These are phyloP conservation scores for Flaveria ramosissima DNA, from an alignment of 129 eudicot genomes.

Conservation along the genomic window DNA sequence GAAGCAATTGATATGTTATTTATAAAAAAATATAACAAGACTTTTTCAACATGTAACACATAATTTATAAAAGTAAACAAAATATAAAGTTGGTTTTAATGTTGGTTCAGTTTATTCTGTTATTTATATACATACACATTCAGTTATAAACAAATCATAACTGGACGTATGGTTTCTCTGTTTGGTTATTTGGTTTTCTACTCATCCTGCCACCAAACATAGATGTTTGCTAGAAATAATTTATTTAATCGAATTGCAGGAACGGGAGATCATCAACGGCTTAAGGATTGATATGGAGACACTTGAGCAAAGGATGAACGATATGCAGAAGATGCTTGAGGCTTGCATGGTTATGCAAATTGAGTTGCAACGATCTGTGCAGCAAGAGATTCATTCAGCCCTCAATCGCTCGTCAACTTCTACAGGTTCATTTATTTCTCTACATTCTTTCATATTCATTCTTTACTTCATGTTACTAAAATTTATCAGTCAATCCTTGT, in stretches of 20 bases:
- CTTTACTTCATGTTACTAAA: neutral
- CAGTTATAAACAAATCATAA: no score
- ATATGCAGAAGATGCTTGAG: slow-evolving; percentile 85
- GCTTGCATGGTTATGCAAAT: slow-evolving; percentile 86
- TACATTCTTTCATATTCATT: neutral
- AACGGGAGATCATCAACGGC: slow-evolving; percentile 67
- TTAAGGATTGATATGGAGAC: slow-evolving; percentile 71
- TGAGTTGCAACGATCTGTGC: slow-evolving; percentile 70
- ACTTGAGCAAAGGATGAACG: slow-evolving; percentile 76
- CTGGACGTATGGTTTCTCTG: no score
- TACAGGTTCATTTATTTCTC: slow-evolving; percentile 6
- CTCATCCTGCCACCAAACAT: no score
- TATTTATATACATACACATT: no score
- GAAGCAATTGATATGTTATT: no score
- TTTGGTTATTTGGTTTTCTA: no score
- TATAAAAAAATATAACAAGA: no score
- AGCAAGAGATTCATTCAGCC: slow-evolving; percentile 81
- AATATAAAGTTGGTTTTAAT: no score
- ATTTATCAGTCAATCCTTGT: neutral
- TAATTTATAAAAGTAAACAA: no score
- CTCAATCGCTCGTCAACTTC: slow-evolving; percentile 46
- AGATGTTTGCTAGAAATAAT: neutral
- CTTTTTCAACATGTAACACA: no score
- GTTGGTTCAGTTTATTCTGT: no score
- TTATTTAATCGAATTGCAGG: slow-evolving; percentile 35